Conservation (phyloP, 2,329 filamentous ascomycete species). For the Botrytis hyacinthi region DNA sequence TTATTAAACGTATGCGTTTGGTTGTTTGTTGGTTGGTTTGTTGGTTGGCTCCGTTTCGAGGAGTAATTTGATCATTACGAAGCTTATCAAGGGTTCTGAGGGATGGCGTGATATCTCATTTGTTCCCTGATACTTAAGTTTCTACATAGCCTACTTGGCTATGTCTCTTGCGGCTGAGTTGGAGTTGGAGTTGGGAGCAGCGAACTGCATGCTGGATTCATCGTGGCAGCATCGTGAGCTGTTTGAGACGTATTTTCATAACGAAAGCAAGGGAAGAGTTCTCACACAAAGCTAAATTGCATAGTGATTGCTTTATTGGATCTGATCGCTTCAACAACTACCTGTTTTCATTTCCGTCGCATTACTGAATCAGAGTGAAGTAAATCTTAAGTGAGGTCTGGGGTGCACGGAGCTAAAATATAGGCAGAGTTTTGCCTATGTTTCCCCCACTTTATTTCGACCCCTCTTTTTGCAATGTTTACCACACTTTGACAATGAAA, state of each 20-base stretch:
- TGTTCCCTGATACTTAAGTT: background rate
- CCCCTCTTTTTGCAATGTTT: background rate
- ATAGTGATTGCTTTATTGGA: background rate
- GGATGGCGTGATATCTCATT: background rate
- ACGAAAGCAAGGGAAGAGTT: too few species aligned
- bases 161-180: background rate
- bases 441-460: background rate
- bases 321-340: background rate
- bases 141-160: too few species aligned
- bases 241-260: background rate
- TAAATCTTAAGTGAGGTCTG: background rate
- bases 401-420: slow-evolving; percentile 1
- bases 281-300: too few species aligned
- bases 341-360: background rate
- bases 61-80: background rate
- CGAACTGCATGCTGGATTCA: background rate
- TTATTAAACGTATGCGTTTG: background rate
- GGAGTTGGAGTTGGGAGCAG: background rate
- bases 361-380: background rate
- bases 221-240: background rate
- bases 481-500: background rate
- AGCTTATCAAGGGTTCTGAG: background rate
- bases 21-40: background rate
- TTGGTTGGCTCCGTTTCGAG: background rate
- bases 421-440: background rate